phyloP scores from a whole-genome alignment of 306 rosid genomes.

The Sphenostylis stenocarpa region DNA sequence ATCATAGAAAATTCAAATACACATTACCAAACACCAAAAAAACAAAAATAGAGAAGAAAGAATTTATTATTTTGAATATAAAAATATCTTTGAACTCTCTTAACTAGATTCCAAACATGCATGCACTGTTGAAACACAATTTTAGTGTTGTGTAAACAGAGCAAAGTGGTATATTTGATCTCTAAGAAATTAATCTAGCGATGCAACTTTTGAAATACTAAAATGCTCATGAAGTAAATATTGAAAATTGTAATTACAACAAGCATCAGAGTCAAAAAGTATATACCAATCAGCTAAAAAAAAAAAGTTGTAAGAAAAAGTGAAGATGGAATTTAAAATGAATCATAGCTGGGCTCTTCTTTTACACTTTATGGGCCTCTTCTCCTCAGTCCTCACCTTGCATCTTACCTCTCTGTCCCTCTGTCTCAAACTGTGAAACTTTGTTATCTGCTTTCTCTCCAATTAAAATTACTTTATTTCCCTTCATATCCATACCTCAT shows the following conservation, averaged over 20 bases:
- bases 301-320: neutral
- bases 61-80: too few species aligned
- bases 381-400: neutral
- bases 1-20: too few species aligned
- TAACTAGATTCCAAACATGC: too few species aligned
- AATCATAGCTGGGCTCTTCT: neutral
- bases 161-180: neutral
- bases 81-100: too few species aligned
- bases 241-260: neutral
- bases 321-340: constrained; percentile 29
- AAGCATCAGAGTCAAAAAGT: neutral
- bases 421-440: constrained; percentile 50
- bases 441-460: constrained; percentile 43
- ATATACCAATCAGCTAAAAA: neutral
- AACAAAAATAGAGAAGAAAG: too few species aligned
- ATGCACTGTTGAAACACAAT: too few species aligned
- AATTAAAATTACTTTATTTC: constrained; percentile 24
- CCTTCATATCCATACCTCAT: constrained; percentile 33
- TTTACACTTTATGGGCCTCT: constrained; percentile 24
- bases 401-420: constrained; percentile 60
- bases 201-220: neutral
- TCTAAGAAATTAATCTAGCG: neutral
- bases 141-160: too few species aligned
- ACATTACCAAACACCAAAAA: neutral
- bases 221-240: neutral